Percentiles rank a stretch among this genome's conserved stretches.
Evolutionary conservation across 495 filamentous ascomycete species (phyloP).

Genomic region (Mytilinidion resinicola): DNA sequence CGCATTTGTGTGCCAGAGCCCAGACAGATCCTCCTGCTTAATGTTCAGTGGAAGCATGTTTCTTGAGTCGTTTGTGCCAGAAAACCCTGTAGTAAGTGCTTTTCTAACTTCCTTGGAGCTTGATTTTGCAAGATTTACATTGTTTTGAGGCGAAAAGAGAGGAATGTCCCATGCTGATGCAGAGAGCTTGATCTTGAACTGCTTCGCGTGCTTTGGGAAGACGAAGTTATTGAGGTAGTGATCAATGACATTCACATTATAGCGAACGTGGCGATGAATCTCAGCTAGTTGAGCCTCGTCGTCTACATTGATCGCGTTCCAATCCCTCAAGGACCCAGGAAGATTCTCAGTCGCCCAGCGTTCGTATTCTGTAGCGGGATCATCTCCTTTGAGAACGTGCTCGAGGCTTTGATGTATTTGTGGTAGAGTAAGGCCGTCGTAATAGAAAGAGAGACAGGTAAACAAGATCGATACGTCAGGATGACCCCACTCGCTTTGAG

Average conservation of each 20-base stretch:
- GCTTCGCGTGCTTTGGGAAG: constrained; percentile 46
- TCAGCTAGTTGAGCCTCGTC: constrained; percentile 42
- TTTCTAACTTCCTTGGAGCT: constrained; percentile 33
- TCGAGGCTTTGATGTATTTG: constrained; percentile 39
- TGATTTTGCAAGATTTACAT: constrained; percentile 37
- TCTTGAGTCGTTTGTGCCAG: constrained; percentile 49
- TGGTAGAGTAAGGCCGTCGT: constrained; percentile 36
- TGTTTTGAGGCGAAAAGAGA: constrained; percentile 37
- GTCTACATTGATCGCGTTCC: constrained; percentile 47
- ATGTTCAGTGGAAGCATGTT: constrained; percentile 46
- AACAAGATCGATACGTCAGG: constrained; percentile 50
- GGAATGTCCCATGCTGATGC: constrained; percentile 50
- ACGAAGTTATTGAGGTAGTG: constrained; percentile 50
- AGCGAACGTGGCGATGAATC: constrained; percentile 38
- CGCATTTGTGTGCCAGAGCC: constrained; percentile 45
- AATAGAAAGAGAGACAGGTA: constrained; percentile 49
- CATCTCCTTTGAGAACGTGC: constrained; percentile 44
- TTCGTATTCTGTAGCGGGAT: constrained; percentile 46
- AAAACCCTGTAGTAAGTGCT: constrained; percentile 45
- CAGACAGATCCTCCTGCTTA: constrained; percentile 44
- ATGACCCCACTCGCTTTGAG: constrained; percentile 48
- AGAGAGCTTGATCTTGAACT: constrained; percentile 47
- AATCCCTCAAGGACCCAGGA: constrained; percentile 39
- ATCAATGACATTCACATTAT: constrained; percentile 39
- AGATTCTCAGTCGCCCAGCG: constrained; percentile 37